phyloP scores from a whole-genome alignment of 192 early-diverging fungal species.

The Entomortierella beljakovae region DNA sequence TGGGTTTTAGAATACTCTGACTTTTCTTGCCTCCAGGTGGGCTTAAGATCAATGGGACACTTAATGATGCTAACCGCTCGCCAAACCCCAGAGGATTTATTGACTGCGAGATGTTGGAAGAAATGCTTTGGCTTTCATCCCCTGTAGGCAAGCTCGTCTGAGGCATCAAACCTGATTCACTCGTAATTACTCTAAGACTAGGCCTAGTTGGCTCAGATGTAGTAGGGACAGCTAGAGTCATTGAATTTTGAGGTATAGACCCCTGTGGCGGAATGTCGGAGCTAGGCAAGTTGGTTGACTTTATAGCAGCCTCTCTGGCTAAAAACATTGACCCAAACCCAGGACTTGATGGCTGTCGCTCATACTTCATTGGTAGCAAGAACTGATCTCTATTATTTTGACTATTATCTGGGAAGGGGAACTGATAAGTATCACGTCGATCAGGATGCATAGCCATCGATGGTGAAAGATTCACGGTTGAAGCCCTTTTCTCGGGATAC shows the following conservation, averaged over 20 bases:
- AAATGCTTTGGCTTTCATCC: not conserved
- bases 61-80: not conserved
- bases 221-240: constrained; percentile 21
- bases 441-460: constrained; percentile 23
- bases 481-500: constrained; percentile 38
- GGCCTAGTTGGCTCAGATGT: not conserved
- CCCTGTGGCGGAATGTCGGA: not conserved
- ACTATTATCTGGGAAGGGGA: not conserved
- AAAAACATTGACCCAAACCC: constrained; percentile 53
- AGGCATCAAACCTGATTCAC: not conserved
- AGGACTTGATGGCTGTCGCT: constrained; percentile 35
- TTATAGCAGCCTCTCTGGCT: constrained; percentile 34
- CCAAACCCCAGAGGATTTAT: not conserved
- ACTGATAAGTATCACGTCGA: constrained; percentile 16
- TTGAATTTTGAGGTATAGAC: constrained; percentile 1
- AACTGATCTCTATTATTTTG: constrained; percentile 22
- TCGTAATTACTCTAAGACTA: not conserved
- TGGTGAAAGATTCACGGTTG: constrained; percentile 8
- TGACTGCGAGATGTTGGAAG: not conserved
- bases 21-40: constrained; percentile 4
- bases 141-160: not conserved
- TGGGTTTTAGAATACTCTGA: constrained; percentile 40
- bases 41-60: not conserved
- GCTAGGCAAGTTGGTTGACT: not conserved
- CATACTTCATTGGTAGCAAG: constrained; percentile 33